Conservation (phyloP, 768 basidiomycete species). For the Xerocomus brunneocitrinus region DNA sequence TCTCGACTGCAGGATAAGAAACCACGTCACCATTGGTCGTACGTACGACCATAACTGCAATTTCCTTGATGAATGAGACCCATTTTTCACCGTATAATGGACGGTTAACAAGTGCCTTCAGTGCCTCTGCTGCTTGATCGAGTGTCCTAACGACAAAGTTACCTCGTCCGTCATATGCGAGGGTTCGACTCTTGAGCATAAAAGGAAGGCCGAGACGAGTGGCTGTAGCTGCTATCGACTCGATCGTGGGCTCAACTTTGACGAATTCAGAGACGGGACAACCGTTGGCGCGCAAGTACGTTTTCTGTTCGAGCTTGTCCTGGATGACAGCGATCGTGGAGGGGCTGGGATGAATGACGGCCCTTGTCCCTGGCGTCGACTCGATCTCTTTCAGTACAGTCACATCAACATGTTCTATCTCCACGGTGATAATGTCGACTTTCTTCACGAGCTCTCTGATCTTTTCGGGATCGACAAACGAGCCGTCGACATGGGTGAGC, state of each 20-base stretch:
- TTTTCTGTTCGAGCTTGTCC: slow-evolving; percentile 64
- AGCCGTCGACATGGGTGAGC: slow-evolving; percentile 75
- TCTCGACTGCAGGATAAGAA: slow-evolving; percentile 92
- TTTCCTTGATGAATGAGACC: slow-evolving; percentile 84
- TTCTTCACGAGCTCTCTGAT: slow-evolving; percentile 75
- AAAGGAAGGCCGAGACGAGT: slow-evolving; percentile 72
- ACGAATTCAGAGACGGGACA: slow-evolving; percentile 59
- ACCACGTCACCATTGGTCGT: slow-evolving; percentile 64
- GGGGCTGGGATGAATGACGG: slow-evolving; percentile 69
- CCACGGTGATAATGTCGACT: slow-evolving; percentile 87
- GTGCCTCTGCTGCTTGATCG: slow-evolving; percentile 47
- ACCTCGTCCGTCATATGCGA: slow-evolving; percentile 95
- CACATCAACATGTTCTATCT: slow-evolving; percentile 95
- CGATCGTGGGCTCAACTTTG: slow-evolving; percentile 48
- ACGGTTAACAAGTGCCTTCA: slow-evolving; percentile 53
- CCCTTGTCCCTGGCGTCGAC: slow-evolving; percentile 25
- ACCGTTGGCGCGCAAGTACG: slow-evolving; percentile 45
- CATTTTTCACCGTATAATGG: slow-evolving; percentile 93
- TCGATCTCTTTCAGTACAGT: slow-evolving; percentile 52
- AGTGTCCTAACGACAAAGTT: slow-evolving; percentile 72
- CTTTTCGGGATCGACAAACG: slow-evolving; percentile 74
- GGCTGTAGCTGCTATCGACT: slow-evolving; percentile 50
- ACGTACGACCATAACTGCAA: slow-evolving; percentile 96
- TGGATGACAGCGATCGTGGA: slow-evolving; percentile 83
- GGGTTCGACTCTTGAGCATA: slow-evolving; percentile 94